Percentiles rank a stretch among this genome's conserved stretches.
Conservation (phyloP, 805 yeast genomes). For the Schwanniomyces sp. region DNA sequence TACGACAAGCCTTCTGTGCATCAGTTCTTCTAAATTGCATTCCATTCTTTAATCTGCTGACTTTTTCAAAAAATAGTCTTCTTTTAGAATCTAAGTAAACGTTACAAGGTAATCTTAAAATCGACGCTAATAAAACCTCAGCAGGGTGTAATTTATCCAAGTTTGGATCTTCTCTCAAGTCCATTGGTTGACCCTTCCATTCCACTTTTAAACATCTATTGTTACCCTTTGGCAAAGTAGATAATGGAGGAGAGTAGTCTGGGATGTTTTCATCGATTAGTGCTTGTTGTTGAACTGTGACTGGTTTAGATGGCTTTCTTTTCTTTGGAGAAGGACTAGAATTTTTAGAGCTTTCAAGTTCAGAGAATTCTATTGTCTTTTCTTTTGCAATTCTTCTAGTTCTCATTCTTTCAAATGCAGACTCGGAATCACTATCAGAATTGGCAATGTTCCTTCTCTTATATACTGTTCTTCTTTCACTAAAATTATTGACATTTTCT, state of each 20-base stretch:
- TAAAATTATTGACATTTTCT: constrained; percentile 2
- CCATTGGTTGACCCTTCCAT: constrained; percentile 99
- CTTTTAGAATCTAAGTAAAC: constrained; percentile 69
- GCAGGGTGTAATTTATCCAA: constrained; percentile 81
- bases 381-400: constrained; percentile 57
- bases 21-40: constrained; percentile 93
- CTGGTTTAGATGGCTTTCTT: constrained; percentile 37
- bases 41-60: constrained; percentile 64
- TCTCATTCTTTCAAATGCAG: constrained; percentile 48
- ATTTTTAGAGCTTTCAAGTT: constrained; percentile 2
- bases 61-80: constrained; percentile 86
- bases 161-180: constrained; percentile 75
- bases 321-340: constrained; percentile 33
- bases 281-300: constrained; percentile 46
- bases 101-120: constrained; percentile 83
- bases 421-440: constrained; percentile 35
- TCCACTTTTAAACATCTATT: constrained; percentile 79
- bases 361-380: constrained; percentile 15
- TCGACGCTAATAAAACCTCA: constrained; percentile 81
- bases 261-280: constrained; percentile 69
- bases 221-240: constrained; percentile 63
- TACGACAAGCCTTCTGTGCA: constrained; percentile 96
- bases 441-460: constrained; percentile 18
- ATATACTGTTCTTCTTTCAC: constrained; percentile 8
- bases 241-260: constrained; percentile 76